phyloP scores from a whole-genome alignment of 192 early-diverging fungal species.

The Globomyces pollinis-pini region DNA sequence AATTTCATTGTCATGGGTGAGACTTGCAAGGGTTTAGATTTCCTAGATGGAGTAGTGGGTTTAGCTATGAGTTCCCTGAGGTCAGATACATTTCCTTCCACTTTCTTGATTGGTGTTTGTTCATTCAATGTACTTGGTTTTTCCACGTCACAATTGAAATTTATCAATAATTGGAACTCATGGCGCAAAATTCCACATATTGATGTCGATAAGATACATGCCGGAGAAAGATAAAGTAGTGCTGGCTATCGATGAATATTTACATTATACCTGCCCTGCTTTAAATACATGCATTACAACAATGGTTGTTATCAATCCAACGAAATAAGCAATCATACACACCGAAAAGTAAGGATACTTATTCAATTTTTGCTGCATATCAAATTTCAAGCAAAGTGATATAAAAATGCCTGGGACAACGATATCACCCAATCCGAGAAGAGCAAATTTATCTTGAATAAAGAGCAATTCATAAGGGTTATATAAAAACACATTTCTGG shows the following conservation, averaged over 20 bases:
- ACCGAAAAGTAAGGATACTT: conserved; percentile 77
- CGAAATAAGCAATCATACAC: conserved; percentile 71
- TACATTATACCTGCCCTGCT: conserved; percentile 67
- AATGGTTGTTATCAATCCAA: conserved; percentile 82
- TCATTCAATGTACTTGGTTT: too few relatives aligned
- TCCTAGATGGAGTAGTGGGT: too few relatives aligned
- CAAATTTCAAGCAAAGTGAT: conserved; percentile 82
- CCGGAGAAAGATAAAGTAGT: conserved; percentile 91
- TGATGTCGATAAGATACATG: conserved; percentile 83
- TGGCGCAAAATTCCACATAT: too few relatives aligned
- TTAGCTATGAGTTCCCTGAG: too few relatives aligned
- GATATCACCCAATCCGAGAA: conserved; percentile 96
- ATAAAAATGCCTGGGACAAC: conserved; percentile 94
- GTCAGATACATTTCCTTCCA: too few relatives aligned
- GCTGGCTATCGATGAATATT: conserved; percentile 64
- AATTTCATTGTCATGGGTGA: too few relatives aligned
- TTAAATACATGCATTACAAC: conserved; percentile 92
- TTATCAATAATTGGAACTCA: too few relatives aligned
- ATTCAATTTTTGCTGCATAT: conserved; percentile 67
- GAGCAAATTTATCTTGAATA: conserved; percentile 57
- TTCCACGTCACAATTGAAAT: too few relatives aligned
- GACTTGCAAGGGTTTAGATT: too few relatives aligned
- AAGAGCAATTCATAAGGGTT: conserved; percentile 38
- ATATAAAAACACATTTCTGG: conserved; percentile 67
- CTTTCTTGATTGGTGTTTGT: too few relatives aligned